Evolutionary conservation across 352 stramenopile species (phyloP).

Genomic region (Pythium periplocum): DNA sequence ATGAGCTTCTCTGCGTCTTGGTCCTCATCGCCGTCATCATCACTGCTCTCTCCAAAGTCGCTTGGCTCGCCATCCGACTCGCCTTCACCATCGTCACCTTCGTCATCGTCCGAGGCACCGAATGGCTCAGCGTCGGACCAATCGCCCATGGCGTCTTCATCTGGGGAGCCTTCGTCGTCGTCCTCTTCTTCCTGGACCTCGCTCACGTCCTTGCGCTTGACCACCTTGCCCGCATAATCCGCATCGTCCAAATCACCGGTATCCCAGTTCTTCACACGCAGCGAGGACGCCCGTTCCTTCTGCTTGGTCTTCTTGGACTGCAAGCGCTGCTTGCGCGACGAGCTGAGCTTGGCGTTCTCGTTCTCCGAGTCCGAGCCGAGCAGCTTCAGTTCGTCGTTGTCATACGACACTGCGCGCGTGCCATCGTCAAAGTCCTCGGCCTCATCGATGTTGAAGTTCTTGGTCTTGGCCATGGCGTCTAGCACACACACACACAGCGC

Average conservation of each 20-base stretch:
- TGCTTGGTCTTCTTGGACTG: constrained; percentile 26
- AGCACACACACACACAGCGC: constrained; percentile 4
- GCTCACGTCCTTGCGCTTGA: constrained; percentile 58
- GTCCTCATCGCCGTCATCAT: constrained; percentile 35
- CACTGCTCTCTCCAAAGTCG: constrained; percentile 21
- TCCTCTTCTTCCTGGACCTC: constrained; percentile 6
- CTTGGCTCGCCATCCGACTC: constrained; percentile 24
- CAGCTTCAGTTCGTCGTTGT: constrained; percentile 12
- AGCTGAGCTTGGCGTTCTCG: constrained; percentile 32
- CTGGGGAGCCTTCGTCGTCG: constrained; percentile 40
- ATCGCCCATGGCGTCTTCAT: constrained; percentile 67
- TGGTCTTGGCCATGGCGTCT: constrained; percentile 37
- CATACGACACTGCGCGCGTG: constrained; percentile 53
- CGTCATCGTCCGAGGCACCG: constrained; percentile 45
- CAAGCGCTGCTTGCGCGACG: constrained; percentile 55
- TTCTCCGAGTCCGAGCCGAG: constrained; percentile 20
- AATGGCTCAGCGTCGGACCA: constrained; percentile 85
- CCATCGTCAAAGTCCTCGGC: constrained; percentile 82
- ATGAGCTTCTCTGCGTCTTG: constrained; percentile 75
- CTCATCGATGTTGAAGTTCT: constrained; percentile 74
- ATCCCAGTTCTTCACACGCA: constrained; percentile 80
- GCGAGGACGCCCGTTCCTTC: constrained; percentile 43
- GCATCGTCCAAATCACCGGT: constrained; percentile 36
- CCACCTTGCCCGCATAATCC: constrained; percentile 74
- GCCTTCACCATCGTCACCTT: constrained; percentile 28